A percentile compares a stretch with the other conserved stretches of the same genome.
Conservation (phyloP, 306 rosid species). For the Ammopiptanthus mongolicus region DNA sequence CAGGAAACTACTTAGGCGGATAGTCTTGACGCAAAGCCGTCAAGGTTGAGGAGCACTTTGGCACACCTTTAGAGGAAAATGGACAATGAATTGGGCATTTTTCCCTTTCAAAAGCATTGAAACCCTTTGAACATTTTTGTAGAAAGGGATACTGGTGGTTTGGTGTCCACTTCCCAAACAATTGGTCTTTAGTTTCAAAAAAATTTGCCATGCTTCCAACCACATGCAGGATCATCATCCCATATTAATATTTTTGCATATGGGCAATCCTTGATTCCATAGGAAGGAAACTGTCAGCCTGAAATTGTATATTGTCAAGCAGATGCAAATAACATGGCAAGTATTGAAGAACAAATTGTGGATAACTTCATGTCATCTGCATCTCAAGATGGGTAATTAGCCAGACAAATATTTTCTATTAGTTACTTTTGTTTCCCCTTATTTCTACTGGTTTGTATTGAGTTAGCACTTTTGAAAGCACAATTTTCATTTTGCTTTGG, state of each 20-base stretch:
- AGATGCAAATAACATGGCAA: constrained; percentile 22
- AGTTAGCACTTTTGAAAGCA: no score
- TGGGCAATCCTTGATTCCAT: constrained; percentile 12
- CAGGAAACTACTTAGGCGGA: constrained; percentile 47
- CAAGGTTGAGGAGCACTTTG: constrained; percentile 48
- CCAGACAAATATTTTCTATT: constrained; percentile 6
- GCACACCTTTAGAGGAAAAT: constrained; percentile 45
- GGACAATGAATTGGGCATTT: constrained; percentile 42
- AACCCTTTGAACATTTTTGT: constrained; percentile 1
- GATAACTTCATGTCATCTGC: constrained; percentile 33
- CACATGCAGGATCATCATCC: constrained; percentile 37
- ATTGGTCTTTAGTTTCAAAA: constrained; percentile 27
- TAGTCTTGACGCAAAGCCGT: constrained; percentile 52
- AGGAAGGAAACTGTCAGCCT: constrained; percentile 28
- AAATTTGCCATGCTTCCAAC: constrained; percentile 34
- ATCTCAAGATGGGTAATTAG: constrained; percentile 30
- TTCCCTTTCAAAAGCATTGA: constrained; percentile 32
- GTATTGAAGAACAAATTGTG: constrained; percentile 24
- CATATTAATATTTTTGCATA: constrained; percentile 7
- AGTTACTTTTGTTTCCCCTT: no score
- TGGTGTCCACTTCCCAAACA: constrained; percentile 7
- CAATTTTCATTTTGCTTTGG: no score
- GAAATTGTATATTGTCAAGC: constrained; percentile 31
- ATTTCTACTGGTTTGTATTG: no score
- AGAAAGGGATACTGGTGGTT: constrained; percentile 26